Evolutionary conservation across 805 yeast species (phyloP).

Genomic region (Lipomyces japonicus): DNA sequence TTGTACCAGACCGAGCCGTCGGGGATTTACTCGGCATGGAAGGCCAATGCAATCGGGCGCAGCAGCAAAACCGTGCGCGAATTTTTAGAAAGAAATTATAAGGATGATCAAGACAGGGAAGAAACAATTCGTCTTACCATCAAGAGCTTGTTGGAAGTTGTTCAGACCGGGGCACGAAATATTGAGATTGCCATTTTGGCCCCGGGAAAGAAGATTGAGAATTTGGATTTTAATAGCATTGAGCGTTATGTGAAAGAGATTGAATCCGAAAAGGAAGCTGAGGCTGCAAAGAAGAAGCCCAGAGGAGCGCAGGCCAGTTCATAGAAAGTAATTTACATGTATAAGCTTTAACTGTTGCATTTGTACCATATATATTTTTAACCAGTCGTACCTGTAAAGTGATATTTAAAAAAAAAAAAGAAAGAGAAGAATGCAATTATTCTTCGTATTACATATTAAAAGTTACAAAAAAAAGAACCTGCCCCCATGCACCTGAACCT

Average conservation of each 20-base stretch:
- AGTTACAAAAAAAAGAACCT: too few relatives aligned
- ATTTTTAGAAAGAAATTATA: constrained; percentile 84
- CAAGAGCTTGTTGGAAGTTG: constrained; percentile 87
- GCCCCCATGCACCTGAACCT: too few relatives aligned
- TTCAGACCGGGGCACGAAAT: constrained; percentile 95
- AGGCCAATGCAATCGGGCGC: constrained; percentile 95
- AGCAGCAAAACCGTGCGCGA: constrained; percentile 93
- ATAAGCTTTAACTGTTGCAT: not conserved
- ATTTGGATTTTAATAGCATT: constrained; percentile 66
- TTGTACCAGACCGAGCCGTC: constrained; percentile 95
- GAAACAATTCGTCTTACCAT: constrained; percentile 77
- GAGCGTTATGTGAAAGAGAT: constrained; percentile 72
- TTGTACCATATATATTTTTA: not conserved
- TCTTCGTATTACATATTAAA: too few relatives aligned
- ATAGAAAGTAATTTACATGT: too few relatives aligned
- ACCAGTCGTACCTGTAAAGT: too few relatives aligned
- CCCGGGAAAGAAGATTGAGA: constrained; percentile 58
- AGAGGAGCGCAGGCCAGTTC: constrained; percentile 9
- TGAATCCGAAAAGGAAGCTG: constrained; percentile 82
- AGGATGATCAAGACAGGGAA: constrained; percentile 56
- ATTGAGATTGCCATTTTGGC: constrained; percentile 87
- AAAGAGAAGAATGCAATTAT: too few relatives aligned
- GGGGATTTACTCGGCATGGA: constrained; percentile 96
- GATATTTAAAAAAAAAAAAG: too few relatives aligned
- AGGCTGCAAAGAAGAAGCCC: constrained; percentile 65